Conservation (phyloP, 2,329 filamentous ascomycete genomes). For the Pyrenophora graminea region DNA sequence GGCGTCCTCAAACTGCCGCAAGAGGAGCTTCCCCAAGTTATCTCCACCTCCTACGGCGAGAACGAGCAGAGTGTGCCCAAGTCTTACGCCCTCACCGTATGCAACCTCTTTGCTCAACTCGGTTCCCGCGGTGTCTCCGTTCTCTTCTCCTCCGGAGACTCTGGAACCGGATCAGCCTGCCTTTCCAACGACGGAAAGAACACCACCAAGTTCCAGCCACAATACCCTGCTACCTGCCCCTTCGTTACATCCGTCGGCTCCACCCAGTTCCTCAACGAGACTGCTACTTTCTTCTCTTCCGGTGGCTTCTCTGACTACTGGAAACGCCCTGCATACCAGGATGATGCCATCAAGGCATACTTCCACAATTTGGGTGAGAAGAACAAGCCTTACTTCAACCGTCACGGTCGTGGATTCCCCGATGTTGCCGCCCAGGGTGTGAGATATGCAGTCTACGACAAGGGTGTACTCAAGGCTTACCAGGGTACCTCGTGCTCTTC, state of each 20-base stretch:
- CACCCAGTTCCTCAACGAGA: constrained; percentile 53
- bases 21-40: constrained; percentile 60
- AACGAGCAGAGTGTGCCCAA: constrained; percentile 66
- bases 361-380: constrained; percentile 48
- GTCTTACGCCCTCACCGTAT: constrained; percentile 65
- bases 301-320: constrained; percentile 58
- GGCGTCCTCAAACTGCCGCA: constrained; percentile 60
- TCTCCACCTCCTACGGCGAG: constrained; percentile 69
- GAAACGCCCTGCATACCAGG: constrained; percentile 55
- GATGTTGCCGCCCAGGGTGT: constrained; percentile 65
- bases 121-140: constrained; percentile 67
- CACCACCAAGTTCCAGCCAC: constrained; percentile 60
- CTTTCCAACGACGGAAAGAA: constrained; percentile 62
- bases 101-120: constrained; percentile 66
- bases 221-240: constrained; percentile 69
- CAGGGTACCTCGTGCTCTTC: constrained; percentile 56
- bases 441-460: constrained; percentile 43
- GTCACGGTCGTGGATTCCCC: constrained; percentile 62
- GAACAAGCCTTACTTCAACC: constrained; percentile 56
- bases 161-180: constrained; percentile 59
- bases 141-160: constrained; percentile 65
- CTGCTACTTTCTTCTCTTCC: constrained; percentile 54
- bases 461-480: constrained; percentile 45
- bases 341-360: constrained; percentile 51
- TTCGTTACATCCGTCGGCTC: constrained; percentile 70